Conservation (phyloP, 1,284 basidiomycete genomes). For the Boletus coffeatus region DNA sequence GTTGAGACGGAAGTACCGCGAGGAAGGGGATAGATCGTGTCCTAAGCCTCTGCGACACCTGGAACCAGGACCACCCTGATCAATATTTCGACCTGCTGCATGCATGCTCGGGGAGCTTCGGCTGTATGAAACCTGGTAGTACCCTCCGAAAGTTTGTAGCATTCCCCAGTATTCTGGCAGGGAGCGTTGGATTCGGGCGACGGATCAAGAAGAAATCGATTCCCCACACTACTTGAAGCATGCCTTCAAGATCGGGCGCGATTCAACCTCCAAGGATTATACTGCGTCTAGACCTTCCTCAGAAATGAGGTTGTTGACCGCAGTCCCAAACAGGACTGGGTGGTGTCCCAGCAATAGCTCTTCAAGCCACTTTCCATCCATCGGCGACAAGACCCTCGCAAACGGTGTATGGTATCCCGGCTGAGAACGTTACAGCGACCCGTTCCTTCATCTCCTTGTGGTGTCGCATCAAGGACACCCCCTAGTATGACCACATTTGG, state of each 20-base stretch:
- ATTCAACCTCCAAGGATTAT: not conserved
- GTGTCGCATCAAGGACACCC: conserved; percentile 27
- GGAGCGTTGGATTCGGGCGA: conserved; percentile 10
- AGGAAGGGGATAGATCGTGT: conserved; percentile 21
- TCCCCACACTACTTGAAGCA: conserved; percentile 30
- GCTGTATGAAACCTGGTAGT: too few species aligned
- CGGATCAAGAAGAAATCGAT: conserved; percentile 23
- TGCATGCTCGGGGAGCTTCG: conserved; percentile 17
- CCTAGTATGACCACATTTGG: conserved; percentile 29
- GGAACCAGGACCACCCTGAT: conserved; percentile 16
- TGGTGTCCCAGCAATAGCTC: too few species aligned
- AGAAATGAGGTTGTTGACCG: too few species aligned
- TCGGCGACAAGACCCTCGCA: too few species aligned
- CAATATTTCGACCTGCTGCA: conserved; percentile 19
- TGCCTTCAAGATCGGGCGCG: conserved; percentile 29
- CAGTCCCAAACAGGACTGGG: too few species aligned
- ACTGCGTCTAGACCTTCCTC: too few species aligned
- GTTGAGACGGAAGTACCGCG: conserved; percentile 22
- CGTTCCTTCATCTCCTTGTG: conserved; percentile 24
- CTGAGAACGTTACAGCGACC: conserved; percentile 14
- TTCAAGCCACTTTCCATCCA: too few species aligned
- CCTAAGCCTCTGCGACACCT: conserved; percentile 20
- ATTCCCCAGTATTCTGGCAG: too few species aligned
- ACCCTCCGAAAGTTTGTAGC: too few species aligned
- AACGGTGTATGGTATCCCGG: conserved; percentile 15